Conservation (phyloP, 2,329 filamentous ascomycete species). For the Pseudogymnoascus pannorum region DNA sequence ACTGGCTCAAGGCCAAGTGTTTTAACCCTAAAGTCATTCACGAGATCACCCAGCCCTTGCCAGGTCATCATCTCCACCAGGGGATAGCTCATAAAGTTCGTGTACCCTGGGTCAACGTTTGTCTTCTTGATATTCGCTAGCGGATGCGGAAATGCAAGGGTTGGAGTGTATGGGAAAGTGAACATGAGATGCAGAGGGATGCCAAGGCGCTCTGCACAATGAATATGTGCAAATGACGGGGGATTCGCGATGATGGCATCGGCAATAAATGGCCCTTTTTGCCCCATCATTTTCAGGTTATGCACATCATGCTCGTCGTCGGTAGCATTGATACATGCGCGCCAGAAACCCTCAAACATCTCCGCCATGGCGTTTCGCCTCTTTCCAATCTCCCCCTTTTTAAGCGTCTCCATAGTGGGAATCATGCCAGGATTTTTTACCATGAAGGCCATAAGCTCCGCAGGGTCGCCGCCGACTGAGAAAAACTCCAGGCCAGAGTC, state of each 20-base stretch:
- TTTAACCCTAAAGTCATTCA: slow-evolving; percentile 62
- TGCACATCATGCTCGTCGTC: slow-evolving; percentile 57
- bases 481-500: slow-evolving; percentile 71
- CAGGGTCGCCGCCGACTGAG: slow-evolving; percentile 69
- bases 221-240: slow-evolving; percentile 68
- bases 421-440: slow-evolving; percentile 72
- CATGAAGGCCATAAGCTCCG: slow-evolving; percentile 83
- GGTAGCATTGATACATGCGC: slow-evolving; percentile 66
- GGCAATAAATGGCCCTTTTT: slow-evolving; percentile 55
- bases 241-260: slow-evolving; percentile 85
- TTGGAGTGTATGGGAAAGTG: slow-evolving; percentile 73
- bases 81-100: slow-evolving; percentile 72
- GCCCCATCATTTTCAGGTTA: slow-evolving; percentile 59
- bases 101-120: slow-evolving; percentile 62
- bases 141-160: slow-evolving; percentile 66
- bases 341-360: slow-evolving; percentile 80
- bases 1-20: slow-evolving; percentile 63
- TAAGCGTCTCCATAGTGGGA: slow-evolving; percentile 64
- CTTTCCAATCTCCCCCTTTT: slow-evolving; percentile 63
- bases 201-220: slow-evolving; percentile 70
- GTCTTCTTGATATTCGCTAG: slow-evolving; percentile 62
- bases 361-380: slow-evolving; percentile 65
- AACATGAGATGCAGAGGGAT: slow-evolving; percentile 73
- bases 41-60: slow-evolving; percentile 69
- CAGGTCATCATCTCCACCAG: slow-evolving; percentile 79